Percentiles rank a stretch among this genome's conserved stretches.
Evolutionary conservation across 164 flowering plant species (phyloP).

Genomic region (Vitis rupestris): DNA sequence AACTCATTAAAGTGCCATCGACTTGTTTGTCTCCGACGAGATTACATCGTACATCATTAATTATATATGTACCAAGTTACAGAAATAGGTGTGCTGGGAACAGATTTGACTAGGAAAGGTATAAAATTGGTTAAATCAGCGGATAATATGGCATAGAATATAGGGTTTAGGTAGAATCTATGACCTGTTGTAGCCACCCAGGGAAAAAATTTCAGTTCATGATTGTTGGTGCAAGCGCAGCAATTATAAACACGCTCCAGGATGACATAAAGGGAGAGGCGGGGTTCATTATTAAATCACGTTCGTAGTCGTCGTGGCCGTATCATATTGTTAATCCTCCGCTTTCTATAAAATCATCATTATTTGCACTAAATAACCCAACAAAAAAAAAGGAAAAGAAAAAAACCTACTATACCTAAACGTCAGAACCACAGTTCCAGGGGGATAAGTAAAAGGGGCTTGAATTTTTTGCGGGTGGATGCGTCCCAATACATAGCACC

Average conservation of each 20-base stretch:
- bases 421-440: not conserved
- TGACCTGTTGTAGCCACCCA: no score
- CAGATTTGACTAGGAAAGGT: not conserved
- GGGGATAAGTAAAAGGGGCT: not conserved
- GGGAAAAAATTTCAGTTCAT: no score
- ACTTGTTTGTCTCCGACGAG: not conserved
- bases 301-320: no score
- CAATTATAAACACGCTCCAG: no score
- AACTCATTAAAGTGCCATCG: no score
- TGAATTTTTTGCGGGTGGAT: not conserved
- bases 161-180: no score
- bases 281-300: no score
- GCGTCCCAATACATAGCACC: constrained; percentile 4
- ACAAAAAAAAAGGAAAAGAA: no score
- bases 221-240: no score
- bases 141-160: no score
- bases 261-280: no score
- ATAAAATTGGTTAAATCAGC: not conserved
- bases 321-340: no score
- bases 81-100: not conserved
- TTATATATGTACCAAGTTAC: not conserved
- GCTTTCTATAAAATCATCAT: not conserved
- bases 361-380: not conserved
- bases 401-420: not conserved
- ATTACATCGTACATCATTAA: not conserved